Evolutionary conservation across 2,329 filamentous ascomycete species (phyloP).

Genomic region (Aureobasidium sp.): DNA sequence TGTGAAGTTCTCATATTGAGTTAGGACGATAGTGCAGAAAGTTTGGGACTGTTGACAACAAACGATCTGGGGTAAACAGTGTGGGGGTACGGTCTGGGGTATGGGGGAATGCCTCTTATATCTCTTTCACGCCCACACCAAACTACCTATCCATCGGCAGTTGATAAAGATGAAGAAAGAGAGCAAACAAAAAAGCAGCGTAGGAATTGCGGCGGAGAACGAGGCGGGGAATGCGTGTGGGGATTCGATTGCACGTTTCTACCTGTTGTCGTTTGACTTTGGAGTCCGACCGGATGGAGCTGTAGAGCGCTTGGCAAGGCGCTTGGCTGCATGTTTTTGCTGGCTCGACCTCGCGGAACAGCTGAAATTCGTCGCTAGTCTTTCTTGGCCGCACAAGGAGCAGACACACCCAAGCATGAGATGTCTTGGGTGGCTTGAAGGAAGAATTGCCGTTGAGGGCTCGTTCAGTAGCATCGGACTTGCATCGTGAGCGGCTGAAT

Average conservation of each 20-base stretch:
- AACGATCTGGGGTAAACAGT: neutral
- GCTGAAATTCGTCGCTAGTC: neutral
- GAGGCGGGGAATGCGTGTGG: neutral
- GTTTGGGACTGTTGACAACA: neutral
- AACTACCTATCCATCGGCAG: neutral
- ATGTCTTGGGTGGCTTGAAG: neutral
- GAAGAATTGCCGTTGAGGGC: neutral
- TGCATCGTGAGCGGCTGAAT: neutral
- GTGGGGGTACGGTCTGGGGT: neutral
- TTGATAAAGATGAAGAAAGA: neutral
- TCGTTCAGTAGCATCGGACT: neutral
- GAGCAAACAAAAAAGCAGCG: neutral
- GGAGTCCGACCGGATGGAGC: neutral
- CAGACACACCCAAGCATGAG: neutral
- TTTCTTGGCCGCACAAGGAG: neutral
- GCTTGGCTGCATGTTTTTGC: neutral
- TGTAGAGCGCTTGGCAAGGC: neutral
- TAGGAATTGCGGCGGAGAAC: neutral
- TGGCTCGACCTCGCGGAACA: neutral
- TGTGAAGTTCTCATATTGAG: neutral
- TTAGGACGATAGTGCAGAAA: neutral
- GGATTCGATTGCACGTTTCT: neutral
- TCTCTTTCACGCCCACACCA: neutral
- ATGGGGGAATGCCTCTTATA: neutral
- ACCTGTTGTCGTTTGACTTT: neutral